Base-by-base conservation (phyloP, 371 early-diverging fungal species). In the Furculomyces boomerangus region DNA sequence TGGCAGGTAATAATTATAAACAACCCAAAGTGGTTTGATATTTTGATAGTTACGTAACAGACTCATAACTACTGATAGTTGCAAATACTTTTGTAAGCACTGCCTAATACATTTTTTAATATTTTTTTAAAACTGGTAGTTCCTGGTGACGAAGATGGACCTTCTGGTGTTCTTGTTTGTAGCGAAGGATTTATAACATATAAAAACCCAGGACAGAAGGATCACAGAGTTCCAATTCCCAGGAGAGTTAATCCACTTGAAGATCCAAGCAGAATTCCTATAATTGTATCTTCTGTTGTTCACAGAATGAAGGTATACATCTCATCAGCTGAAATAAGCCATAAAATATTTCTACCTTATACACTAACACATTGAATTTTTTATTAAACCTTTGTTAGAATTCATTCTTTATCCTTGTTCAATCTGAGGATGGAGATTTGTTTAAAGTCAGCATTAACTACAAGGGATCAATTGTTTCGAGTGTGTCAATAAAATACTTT, bases 151-250 rank as follows among this genome's bases (percentile, higher is more conserved):
- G 74, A 68, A 22, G 96, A 93, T 68, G 98, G 98, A 13, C 97
- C 98, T 22, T 84, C 86, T 13, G 98, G 98, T 55, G 96, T 98
- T 2, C 70, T 98, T 24, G 95, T 93, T 18, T 95, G 95, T 70
- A 76, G 86, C 2, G 92, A 88, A 57, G 83, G 90, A 55, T 81
- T 69, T 35, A 84, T 98, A 31, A 77, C 90, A 1, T 98, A 89
- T 73, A 89, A 93, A 64, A 83, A 79, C 54, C 81, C 76, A 31
- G 69, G 73, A 59, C 72, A 77, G 13, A 75, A 81, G 1, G 25
- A 13, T 2, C 70, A 71, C 41, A 75, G 83, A 18, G 82, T 89
- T 2, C 85, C 88, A 32, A 88, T 94, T 53, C 94, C 93, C 27
- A 75, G 86, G 20, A 79, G 93, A 24, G 79, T 77, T n/a, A 76